A percentile compares a stretch with the other conserved stretches of the same genome.
Evolutionary conservation across 2,329 filamentous ascomycete genomes (phyloP).

Genomic region (Arthrobotrys musiformis): DNA sequence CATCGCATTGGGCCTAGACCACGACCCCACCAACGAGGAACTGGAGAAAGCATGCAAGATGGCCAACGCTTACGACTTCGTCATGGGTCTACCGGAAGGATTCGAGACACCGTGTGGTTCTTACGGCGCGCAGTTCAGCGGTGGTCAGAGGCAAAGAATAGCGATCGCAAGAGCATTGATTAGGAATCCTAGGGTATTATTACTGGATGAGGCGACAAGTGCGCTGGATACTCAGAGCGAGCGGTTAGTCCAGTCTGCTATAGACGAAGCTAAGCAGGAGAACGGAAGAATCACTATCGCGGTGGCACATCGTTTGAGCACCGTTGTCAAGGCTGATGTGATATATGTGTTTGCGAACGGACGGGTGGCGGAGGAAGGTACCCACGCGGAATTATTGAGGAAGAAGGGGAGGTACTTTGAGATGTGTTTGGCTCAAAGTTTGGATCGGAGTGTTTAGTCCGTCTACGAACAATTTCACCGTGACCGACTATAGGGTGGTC

Average conservation of each 20-base stretch:
- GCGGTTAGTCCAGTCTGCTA: conserved; percentile 66
- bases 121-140: conserved; percentile 73
- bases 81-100: conserved; percentile 73
- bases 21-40: conserved; percentile 67
- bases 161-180: conserved; percentile 76
- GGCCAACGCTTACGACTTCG: conserved; percentile 78
- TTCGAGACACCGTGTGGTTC: conserved; percentile 76
- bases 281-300: conserved; percentile 67
- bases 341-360: conserved; percentile 64
- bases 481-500: too few relatives aligned
- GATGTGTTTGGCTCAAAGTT: conserved; percentile 56
- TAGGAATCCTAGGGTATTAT: conserved; percentile 72
- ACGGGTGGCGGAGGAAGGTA: conserved; percentile 63
- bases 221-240: conserved; percentile 68
- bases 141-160: conserved; percentile 78
- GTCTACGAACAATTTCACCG: too few relatives aligned
- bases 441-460: conserved; percentile 40
- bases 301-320: conserved; percentile 62
- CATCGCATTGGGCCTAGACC: conserved; percentile 63
- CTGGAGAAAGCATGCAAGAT: conserved; percentile 69
- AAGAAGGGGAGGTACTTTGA: conserved; percentile 58
- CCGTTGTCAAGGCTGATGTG: conserved; percentile 62
- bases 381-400: conserved; percentile 63
- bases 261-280: conserved; percentile 58
- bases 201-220: conserved; percentile 79